Conservation (phyloP, 2,329 filamentous ascomycete genomes). For the Chalara sp. region DNA sequence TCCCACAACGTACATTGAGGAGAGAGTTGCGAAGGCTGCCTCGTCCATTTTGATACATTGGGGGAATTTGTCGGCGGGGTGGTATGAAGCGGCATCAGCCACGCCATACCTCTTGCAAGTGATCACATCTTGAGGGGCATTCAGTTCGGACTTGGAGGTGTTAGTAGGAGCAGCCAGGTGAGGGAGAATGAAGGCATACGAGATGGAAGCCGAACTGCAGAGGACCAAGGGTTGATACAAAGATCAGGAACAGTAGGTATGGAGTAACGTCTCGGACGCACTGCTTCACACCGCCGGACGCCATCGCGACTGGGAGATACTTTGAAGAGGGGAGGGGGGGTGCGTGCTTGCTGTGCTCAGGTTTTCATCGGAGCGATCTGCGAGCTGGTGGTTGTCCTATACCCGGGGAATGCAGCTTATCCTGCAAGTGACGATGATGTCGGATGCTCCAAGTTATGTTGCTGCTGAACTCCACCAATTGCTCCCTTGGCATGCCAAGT, state of each 20-base stretch:
- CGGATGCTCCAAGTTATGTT: too few species aligned
- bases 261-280: conserved; percentile 47
- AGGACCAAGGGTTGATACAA: conserved; percentile 75
- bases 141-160: conserved; percentile 70
- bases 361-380: too few species aligned
- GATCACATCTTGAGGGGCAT: conserved; percentile 89
- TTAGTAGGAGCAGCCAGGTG: conserved; percentile 2
- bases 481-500: too few species aligned
- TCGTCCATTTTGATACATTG: conserved; percentile 87
- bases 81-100: conserved; percentile 17
- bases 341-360: too few species aligned
- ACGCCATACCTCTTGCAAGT: conserved; percentile 66
- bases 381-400: too few species aligned
- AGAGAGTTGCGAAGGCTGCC: conserved; percentile 75
- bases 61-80: conserved; percentile 38
- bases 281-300: conserved; percentile 23
- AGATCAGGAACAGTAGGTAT: conserved; percentile 71
- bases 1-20: conserved; percentile 85
- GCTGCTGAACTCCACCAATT: too few species aligned
- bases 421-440: too few species aligned
- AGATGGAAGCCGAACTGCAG: conserved; percentile 93
- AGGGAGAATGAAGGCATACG: conserved; percentile 40
- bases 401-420: too few species aligned
- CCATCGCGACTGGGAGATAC: conserved; percentile 14
- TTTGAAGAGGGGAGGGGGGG: too few species aligned